phyloP scores from a whole-genome alignment of 2,329 filamentous ascomycete genomes.

The Pestalotiopsis sp. region DNA sequence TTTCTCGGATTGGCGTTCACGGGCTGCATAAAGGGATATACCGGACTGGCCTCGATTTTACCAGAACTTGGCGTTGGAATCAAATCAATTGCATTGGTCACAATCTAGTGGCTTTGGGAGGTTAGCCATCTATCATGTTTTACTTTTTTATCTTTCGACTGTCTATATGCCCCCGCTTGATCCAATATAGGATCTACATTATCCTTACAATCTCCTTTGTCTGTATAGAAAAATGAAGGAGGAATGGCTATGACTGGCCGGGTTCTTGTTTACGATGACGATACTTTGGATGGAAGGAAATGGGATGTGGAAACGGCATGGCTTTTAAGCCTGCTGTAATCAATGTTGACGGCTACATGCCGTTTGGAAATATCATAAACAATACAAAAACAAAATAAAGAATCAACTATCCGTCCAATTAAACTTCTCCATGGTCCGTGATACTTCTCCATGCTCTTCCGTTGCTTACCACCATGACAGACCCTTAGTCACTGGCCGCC shows the following conservation, averaged over 20 bases:
- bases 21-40: constrained; percentile 6
- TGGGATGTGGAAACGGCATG: constrained; percentile 3
- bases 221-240: constrained; percentile 2
- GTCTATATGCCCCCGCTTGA: constrained; percentile 4
- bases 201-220: background rate
- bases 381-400: constrained; percentile 9
- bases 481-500: background rate
- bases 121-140: background rate
- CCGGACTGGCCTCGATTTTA: constrained; percentile 3
- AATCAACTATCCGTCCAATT: background rate
- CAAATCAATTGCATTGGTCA: background rate
- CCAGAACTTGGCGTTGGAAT: constrained; percentile 4
- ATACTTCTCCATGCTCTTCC: background rate
- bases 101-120: background rate
- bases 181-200: background rate
- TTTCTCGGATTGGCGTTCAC: background rate
- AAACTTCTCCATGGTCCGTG: background rate
- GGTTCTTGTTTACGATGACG: constrained; percentile 7
- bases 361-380: constrained; percentile 5
- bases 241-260: background rate
- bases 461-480: background rate
- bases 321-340: constrained; percentile 9
- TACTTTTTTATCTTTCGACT: constrained; percentile 3
- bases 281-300: background rate
- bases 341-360: constrained; percentile 9